Evolutionary conservation across 139 green algal genomes (phyloP), one percentile per base, ranked within the genome.

Genomic region (Tetradesmus obliquus): DNA sequence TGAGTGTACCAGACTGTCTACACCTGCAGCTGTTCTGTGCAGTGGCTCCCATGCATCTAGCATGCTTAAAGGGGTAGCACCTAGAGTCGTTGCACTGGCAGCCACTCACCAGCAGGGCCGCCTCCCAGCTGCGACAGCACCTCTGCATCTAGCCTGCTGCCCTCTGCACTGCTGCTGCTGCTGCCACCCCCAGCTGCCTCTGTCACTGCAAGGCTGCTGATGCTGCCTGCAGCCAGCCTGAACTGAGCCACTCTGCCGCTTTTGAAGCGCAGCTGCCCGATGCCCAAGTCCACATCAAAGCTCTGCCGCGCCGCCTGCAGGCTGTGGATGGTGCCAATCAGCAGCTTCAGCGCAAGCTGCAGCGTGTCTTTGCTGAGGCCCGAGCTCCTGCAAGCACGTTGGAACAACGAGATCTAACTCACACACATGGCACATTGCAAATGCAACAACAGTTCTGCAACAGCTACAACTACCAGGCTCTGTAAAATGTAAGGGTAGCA

Each of bases 271-370:
- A 88, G 84, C 22, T 79, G 57, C 9, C 84, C 84, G 13, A 55
- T 62, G 19, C 84, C 84, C 57, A 88, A n/a, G 17, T 88, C 84
- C n/a, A 88, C 55, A 24, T 22, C 20, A n/a, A 79, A 88, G 57
- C 45, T 79, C n/a, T 79, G 84, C 57, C 72, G 55, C 3, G 15
- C n/a, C 22, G 62, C 84, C 32, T 79, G 62, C n/a, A 88, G n/a
- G 57, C 72, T 66, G 57, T 15, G 13, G 17, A 88, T 79, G 9
- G 57, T 88, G n/a, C n/a, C 6, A 10, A 60, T 76, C 1, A 88
- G 53, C 10, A 55, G 20, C 57, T 88, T 88, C 2, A 88, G n/a
- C 10, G 79, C 17, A 7, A 88, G 57, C 84, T 88, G 84, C 6
- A 88, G 9, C 1, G 57, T 17, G 20, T 76, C 84, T 58, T 45